A percentile compares a stretch with the other conserved stretches of the same genome.
phyloP scores from a whole-genome alignment of 2,329 filamentous ascomycete genomes.

The Botryosphaeria agaves region DNA sequence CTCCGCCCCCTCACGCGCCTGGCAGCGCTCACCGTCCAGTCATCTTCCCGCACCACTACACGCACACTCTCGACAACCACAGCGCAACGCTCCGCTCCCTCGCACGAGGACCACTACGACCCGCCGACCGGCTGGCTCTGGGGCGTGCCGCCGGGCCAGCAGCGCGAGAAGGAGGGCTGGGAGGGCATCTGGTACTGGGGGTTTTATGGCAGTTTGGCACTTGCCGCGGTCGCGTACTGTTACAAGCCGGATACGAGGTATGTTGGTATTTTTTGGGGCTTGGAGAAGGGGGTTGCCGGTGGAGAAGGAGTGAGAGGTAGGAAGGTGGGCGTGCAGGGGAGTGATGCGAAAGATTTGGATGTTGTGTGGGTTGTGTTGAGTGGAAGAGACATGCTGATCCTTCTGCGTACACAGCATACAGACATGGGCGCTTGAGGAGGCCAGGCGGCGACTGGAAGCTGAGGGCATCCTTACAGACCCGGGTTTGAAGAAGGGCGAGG shows the following conservation, averaged over 20 bases:
- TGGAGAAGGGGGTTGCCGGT: neutral
- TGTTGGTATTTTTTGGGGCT: constrained; percentile 25
- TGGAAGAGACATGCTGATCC: constrained; percentile 7
- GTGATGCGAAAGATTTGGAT: neutral
- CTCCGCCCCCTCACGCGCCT: constrained; percentile 12
- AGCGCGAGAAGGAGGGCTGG: constrained; percentile 93
- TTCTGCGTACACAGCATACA: constrained; percentile 64
- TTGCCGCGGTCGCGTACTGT: constrained; percentile 66
- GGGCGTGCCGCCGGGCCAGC: constrained; percentile 86
- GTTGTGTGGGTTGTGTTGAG: too few species aligned
- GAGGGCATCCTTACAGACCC: constrained; percentile 87
- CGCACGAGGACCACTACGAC: constrained; percentile 68
- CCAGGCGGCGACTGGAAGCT: constrained; percentile 80
- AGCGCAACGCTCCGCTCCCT: constrained; percentile 19
- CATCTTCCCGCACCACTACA: constrained; percentile 9
- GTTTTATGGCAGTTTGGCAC: constrained; percentile 59
- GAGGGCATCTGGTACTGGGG: constrained; percentile 75
- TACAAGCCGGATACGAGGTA: constrained; percentile 99
- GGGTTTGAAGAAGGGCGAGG: constrained; percentile 33
- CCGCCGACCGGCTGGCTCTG: constrained; percentile 84
- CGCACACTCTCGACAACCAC: constrained; percentile 15
- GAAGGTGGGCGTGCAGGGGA: neutral
- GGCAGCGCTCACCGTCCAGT: constrained; percentile 6
- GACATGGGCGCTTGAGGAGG: constrained; percentile 97
- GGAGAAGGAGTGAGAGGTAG: constrained; percentile 3